Base-by-base conservation (phyloP, 179 eudicot genomes). In the Patellifolia procumbens region DNA sequence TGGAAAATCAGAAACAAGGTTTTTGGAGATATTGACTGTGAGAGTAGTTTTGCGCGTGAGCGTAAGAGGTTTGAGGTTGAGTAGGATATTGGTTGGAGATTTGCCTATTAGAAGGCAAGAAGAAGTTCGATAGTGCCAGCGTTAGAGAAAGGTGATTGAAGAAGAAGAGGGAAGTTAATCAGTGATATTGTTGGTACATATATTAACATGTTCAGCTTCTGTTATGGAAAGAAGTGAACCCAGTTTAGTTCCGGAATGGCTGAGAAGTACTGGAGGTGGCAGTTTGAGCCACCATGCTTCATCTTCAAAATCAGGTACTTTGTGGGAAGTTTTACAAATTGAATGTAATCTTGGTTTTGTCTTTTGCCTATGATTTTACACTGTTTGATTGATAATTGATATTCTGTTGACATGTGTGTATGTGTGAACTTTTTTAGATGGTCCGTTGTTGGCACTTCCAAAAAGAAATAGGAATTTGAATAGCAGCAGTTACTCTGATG, bases 151-250 rank as follows among this genome's bases (percentile, higher is more conserved):
- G 42, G 67, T 29, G 39, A 55, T 22, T 65, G 77, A 52, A 63
- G 72, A 72, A 64, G 66, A 49, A 13, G 68, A 20, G 68, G 74
- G 78, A 74, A 58, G 62, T 67, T 45, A 28, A 51, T 79, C 65
- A 17, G 65, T 31, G 52, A 56, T 66, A 67, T 49, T 35, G 74
- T 74, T 74, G 77, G 70, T 67, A 56, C 70, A 37, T 56, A 56
- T 28, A 49, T 49, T 79, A 46, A 67, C 80, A 89, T 92, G 96
- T 79, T 85, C 77, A 77, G 76, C 70, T 46, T 78, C 84, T 79
- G 79, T 83, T 85, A 94, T 94, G 97, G 98, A 87, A 71, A 88
- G 69, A 86, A 89, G 91, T 89, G 97, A 94, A 80, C 98, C 93
- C 58, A 80, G 92, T 72, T 90, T 94, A 67, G 86, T 84, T 69